Conservation (phyloP, 2,329 filamentous ascomycete species). For the Cercospora sp. region DNA sequence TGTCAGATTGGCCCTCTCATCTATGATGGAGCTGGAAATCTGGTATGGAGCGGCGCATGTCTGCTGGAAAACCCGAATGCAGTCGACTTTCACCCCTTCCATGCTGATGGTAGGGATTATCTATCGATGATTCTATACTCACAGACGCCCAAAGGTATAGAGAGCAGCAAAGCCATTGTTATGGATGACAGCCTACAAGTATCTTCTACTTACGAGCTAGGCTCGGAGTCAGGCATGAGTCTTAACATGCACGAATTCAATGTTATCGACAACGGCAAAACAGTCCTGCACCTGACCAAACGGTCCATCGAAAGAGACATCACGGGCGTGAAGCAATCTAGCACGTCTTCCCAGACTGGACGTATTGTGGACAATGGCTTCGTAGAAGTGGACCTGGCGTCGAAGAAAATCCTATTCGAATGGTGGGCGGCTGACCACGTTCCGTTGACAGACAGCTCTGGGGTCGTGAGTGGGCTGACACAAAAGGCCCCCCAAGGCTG, state of each 20-base stretch:
- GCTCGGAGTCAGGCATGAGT: not conserved
- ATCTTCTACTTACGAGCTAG: not conserved
- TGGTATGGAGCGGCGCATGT: conserved; percentile 27
- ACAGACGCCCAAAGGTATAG: not conserved
- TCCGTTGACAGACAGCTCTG: conserved; percentile 37
- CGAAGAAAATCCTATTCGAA: conserved; percentile 36
- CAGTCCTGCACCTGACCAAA: conserved; percentile 31
- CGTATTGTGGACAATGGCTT: conserved; percentile 18
- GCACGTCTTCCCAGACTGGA: conserved; percentile 1
- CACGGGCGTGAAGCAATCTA: not conserved
- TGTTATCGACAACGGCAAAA: conserved; percentile 37
- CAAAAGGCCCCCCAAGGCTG: conserved; percentile 14
- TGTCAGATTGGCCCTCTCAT: conserved; percentile 26
- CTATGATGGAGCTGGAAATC: conserved; percentile 25
- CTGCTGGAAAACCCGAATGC: conserved; percentile 19
- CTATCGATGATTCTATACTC: conserved; percentile 11
- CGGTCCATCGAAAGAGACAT: conserved; percentile 6
- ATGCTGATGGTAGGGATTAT: conserved; percentile 10
- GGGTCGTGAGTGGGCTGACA: not conserved
- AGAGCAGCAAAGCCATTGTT: conserved; percentile 15
- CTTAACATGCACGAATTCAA: conserved; percentile 45
- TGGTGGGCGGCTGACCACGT: conserved; percentile 42
- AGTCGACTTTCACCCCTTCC: conserved; percentile 17
- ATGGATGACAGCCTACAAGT: conserved; percentile 7
- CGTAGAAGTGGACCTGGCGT: conserved; percentile 38